Evolutionary conservation across 352 stramenopile genomes (phyloP).

Genomic region (Globisporangium middletonii): DNA sequence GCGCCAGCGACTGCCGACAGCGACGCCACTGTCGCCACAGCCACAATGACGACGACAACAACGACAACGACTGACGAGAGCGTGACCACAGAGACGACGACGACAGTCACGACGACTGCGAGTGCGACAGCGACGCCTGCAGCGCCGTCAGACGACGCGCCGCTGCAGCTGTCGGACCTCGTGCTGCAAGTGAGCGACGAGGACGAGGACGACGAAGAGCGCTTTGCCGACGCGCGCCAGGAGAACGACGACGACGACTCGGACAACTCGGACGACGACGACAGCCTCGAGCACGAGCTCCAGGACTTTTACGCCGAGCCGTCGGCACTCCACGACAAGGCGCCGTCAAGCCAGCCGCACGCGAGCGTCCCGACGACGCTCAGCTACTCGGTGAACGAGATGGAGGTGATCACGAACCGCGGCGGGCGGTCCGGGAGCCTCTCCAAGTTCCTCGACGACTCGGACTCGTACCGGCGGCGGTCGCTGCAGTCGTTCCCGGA

Average conservation of each 20-base stretch:
- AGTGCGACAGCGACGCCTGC: neutral
- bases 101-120: neutral
- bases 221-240: constrained; percentile 24
- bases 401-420: constrained; percentile 79
- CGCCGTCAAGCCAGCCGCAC: constrained; percentile 2
- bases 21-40: neutral
- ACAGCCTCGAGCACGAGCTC: constrained; percentile 17
- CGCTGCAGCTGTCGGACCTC: constrained; percentile 16
- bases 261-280: constrained; percentile 7
- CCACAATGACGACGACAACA: neutral
- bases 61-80: constrained; percentile 4
- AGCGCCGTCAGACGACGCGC: neutral
- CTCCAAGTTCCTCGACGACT: constrained; percentile 78
- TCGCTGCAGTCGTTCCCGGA: constrained; percentile 73
- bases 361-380: constrained; percentile 47
- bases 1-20: neutral
- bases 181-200: constrained; percentile 18
- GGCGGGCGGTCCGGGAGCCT: constrained; percentile 57
- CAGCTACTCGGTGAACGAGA: constrained; percentile 77
- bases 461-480: constrained; percentile 60
- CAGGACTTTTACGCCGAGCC: constrained; percentile 15
- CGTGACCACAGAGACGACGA: neutral
- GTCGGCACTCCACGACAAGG: constrained; percentile 1
- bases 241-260: constrained; percentile 9
- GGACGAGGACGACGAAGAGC: constrained; percentile 35